These are phyloP conservation scores for Trypanosoma cruzi DNA, from an alignment of 208 protist genomes.

Conservation along the genomic window DNA sequence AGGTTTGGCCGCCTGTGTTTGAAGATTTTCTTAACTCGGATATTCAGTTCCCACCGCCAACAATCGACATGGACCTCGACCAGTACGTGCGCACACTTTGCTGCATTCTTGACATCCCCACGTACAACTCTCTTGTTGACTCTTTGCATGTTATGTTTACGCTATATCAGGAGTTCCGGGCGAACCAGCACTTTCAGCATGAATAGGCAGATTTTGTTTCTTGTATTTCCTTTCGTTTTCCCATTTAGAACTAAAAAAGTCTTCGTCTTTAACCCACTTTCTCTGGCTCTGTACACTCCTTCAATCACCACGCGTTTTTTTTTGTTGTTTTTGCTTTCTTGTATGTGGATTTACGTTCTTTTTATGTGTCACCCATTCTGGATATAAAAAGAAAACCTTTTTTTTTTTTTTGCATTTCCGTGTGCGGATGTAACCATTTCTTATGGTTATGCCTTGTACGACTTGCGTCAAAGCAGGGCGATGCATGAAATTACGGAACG, in stretches of 20 bases:
- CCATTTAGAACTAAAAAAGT: neutral
- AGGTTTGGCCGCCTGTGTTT: conserved; percentile 95
- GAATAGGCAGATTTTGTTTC: conserved; percentile 37
- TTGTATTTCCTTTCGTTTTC: neutral
- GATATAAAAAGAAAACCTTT: neutral
- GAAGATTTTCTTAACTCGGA: conserved; percentile 94
- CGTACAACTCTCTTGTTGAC: conserved; percentile 96
- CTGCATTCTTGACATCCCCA: conserved; percentile 96
- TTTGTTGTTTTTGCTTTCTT: neutral
- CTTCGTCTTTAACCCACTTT: no score
- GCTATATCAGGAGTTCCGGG: conserved; percentile 96
- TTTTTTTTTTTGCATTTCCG: neutral
- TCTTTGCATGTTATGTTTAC: conserved; percentile 98
- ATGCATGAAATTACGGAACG: neutral
- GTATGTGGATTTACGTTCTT: neutral
- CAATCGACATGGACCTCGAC: conserved; percentile 94
- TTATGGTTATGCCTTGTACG: no score
- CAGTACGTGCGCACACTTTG: conserved; percentile 96
- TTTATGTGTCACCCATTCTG: neutral
- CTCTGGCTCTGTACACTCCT: no score
- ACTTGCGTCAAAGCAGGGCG: no score
- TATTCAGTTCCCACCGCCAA: conserved; percentile 84
- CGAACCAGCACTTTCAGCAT: conserved; percentile 95
- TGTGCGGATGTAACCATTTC: no score
- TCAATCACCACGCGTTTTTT: neutral